A percentile compares a stretch with the other conserved stretches of the same genome.
These are phyloP conservation scores for Mycena epipterygia DNA, from an alignment of 768 basidiomycete species.

Conservation along the genomic window DNA sequence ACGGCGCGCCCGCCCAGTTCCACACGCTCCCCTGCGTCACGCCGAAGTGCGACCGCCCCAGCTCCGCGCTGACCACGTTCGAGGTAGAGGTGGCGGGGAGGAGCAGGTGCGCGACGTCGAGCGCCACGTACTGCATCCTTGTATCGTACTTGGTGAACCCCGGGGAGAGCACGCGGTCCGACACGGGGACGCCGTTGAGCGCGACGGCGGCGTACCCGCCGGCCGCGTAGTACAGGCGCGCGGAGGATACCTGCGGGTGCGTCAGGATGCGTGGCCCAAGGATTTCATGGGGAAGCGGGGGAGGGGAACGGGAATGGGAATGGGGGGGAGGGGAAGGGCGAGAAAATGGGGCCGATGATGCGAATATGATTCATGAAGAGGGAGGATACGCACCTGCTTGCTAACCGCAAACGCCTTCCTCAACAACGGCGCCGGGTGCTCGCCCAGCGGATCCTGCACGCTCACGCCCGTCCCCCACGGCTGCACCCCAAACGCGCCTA, in stretches of 20 bases:
- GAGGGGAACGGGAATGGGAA: background rate
- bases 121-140: conserved; percentile 42
- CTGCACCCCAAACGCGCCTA: conserved; percentile 37
- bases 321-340: background rate
- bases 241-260: conserved; percentile 37
- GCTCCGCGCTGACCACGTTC: conserved; percentile 43
- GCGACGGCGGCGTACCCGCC: conserved; percentile 47
- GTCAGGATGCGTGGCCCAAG: background rate
- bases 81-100: background rate
- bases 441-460: conserved; percentile 41
- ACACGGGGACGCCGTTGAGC: conserved; percentile 44
- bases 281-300: too few species aligned
- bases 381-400: conserved; percentile 13
- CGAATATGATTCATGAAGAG: conserved; percentile 39
- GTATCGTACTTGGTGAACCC: conserved; percentile 49
- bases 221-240: conserved; percentile 45
- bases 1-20: conserved; percentile 46
- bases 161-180: conserved; percentile 45
- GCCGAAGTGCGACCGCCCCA: conserved; percentile 46
- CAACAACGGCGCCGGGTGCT: conserved; percentile 47
- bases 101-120: conserved; percentile 35
- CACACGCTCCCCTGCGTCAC: conserved; percentile 47
- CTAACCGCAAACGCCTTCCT: conserved; percentile 39
- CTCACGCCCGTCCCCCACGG: conserved; percentile 43
- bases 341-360: conserved; percentile 32